Percentiles rank a stretch among this genome's conserved stretches.
phyloP scores from a whole-genome alignment of 306 rosid genomes.

The Lithocarpus polystachyus region DNA sequence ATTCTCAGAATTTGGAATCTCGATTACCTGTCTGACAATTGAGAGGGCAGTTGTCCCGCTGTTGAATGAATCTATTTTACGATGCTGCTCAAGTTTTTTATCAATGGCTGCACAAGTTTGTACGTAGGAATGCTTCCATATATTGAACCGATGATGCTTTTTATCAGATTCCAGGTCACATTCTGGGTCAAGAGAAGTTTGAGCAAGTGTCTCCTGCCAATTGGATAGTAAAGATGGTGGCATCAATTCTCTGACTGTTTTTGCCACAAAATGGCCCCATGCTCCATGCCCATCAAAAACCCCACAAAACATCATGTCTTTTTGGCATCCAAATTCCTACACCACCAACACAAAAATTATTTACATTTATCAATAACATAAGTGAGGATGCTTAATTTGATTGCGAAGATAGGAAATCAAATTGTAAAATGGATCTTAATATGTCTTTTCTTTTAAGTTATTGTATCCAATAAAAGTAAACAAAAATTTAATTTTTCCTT shows the following conservation, averaged over 20 bases:
- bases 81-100: slow-evolving; percentile 58
- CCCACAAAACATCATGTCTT: slow-evolving; percentile 88
- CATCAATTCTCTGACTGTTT: slow-evolving; percentile 73
- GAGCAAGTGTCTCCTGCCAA: slow-evolving; percentile 80
- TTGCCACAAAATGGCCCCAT: slow-evolving; percentile 96
- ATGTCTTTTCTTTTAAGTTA: neutral
- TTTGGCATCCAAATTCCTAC: slow-evolving; percentile 94
- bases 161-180: slow-evolving; percentile 41
- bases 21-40: slow-evolving; percentile 75
- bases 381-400: neutral
- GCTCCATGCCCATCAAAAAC: slow-evolving; percentile 92
- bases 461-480: neutral
- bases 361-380: neutral
- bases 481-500: neutral
- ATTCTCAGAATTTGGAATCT: neutral
- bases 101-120: slow-evolving; percentile 84
- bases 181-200: slow-evolving; percentile 41
- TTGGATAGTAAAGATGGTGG: slow-evolving; percentile 65
- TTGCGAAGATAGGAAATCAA: neutral
- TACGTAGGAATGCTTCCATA: slow-evolving; percentile 80
- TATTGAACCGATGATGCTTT: slow-evolving; percentile 45
- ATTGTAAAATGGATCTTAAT: neutral
- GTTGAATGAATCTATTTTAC: slow-evolving; percentile 71
- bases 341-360: slow-evolving; percentile 7
- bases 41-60: slow-evolving; percentile 92